These are phyloP conservation scores for Candida awuae DNA, from an alignment of 805 yeast genomes.

Conservation along the genomic window DNA sequence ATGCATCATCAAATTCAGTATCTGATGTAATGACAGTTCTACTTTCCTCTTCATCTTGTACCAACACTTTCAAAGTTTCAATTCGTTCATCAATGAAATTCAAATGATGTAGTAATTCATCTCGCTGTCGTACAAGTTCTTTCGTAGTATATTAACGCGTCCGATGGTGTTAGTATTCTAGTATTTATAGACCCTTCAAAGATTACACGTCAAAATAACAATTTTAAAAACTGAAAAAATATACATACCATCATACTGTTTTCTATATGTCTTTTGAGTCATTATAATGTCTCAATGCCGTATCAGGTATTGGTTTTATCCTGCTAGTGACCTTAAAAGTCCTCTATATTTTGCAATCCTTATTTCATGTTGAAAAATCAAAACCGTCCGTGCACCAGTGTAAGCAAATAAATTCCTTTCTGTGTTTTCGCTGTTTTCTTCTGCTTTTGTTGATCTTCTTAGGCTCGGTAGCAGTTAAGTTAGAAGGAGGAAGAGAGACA, in stretches of 20 bases:
- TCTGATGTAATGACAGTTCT: slow-evolving; percentile 6
- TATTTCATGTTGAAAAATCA: too few species aligned
- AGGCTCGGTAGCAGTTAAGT: too few species aligned
- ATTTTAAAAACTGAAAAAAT: not conserved
- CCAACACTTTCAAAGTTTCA: not conserved
- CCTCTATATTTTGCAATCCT: too few species aligned
- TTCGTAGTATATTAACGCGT: too few species aligned
- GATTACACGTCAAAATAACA: not conserved
- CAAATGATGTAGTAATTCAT: not conserved
- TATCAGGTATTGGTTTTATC: too few species aligned
- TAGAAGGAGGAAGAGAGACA: too few species aligned
- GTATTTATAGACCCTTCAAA: too few species aligned
- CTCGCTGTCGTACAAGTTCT: not conserved
- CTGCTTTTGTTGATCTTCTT: too few species aligned
- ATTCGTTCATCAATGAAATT: not conserved
- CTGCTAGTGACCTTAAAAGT: too few species aligned
- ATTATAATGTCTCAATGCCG: not conserved
- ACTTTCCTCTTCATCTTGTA: slow-evolving; percentile 1
- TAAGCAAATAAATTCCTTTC: too few species aligned
- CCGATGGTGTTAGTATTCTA: not conserved
- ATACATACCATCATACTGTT: not conserved
- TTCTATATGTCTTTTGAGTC: not conserved
- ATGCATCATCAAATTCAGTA: slow-evolving; percentile 8
- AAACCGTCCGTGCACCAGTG: too few species aligned
- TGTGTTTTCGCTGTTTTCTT: too few species aligned